These are phyloP conservation scores for Arabidopsis lyrata DNA, from an alignment of 441 rosid genomes.

Conservation along the genomic window DNA sequence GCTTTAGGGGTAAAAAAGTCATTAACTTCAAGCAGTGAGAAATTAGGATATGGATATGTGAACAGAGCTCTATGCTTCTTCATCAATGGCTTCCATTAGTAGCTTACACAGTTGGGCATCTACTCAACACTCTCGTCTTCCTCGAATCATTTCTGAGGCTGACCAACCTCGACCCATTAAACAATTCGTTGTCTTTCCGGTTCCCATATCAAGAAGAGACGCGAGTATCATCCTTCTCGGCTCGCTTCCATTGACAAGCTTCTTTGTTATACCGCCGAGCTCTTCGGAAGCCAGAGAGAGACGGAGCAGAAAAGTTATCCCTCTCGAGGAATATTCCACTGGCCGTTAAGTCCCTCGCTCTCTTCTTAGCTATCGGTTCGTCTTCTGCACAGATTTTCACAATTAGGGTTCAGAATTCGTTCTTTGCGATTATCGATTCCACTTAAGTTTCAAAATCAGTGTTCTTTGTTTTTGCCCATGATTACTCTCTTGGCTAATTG, in stretches of 20 bases:
- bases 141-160: conserved; percentile 31
- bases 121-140: conserved; percentile 37
- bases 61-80: conserved; percentile 21
- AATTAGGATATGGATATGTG: conserved; percentile 35
- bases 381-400: conserved; percentile 31
- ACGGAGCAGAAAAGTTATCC: conserved; percentile 73
- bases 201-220: conserved; percentile 66
- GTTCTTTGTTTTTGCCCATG: conserved; percentile 3
- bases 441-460: neutral
- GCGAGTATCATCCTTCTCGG: conserved; percentile 50
- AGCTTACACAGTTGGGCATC: conserved; percentile 45
- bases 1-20: conserved; percentile 7
- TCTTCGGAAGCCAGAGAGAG: conserved; percentile 79
- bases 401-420: neutral
- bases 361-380: conserved; percentile 42
- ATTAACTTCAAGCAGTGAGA: neutral
- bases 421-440: neutral
- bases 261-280: conserved; percentile 51
- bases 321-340: conserved; percentile 72
- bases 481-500: conserved; percentile 5
- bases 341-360: conserved; percentile 50
- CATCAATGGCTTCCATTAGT: conserved; percentile 55
- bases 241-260: conserved; percentile 54
- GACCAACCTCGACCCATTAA: conserved; percentile 41
- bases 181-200: conserved; percentile 40